phyloP scores from a whole-genome alignment of 2,329 filamentous ascomycete genomes.

The Claviceps lovelessii region DNA sequence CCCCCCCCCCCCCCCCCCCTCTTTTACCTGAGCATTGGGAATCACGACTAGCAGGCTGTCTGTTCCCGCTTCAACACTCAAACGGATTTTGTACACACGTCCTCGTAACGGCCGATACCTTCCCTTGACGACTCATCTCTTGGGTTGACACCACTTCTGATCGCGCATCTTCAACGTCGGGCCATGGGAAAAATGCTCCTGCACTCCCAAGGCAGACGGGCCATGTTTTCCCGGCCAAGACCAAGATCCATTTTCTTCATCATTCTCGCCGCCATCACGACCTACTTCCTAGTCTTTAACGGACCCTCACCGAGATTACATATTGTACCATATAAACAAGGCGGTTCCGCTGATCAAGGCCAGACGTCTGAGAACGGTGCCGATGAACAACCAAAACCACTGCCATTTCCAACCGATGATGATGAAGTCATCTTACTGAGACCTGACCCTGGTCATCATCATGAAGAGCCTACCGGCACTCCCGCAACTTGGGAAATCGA shows the following conservation, averaged over 20 bases:
- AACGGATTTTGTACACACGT: background rate
- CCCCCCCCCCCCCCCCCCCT: background rate
- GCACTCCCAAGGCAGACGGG: slow-evolving; percentile 15
- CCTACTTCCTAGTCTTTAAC: slow-evolving; percentile 30
- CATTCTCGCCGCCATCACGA: slow-evolving; percentile 23
- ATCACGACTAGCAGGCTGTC: slow-evolving; percentile 4
- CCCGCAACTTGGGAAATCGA: slow-evolving; percentile 20
- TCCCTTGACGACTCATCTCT: background rate
- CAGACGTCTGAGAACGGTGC: too few relatives aligned
- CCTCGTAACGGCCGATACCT: background rate
- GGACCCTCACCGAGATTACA: slow-evolving; percentile 19
- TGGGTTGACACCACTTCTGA: background rate
- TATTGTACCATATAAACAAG: slow-evolving; percentile 18
- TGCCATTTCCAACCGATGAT: background rate
- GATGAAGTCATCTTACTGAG: background rate
- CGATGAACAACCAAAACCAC: background rate
- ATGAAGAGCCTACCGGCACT: slow-evolving; percentile 9
- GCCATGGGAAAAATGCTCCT: slow-evolving; percentile 22
- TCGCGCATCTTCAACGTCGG: background rate
- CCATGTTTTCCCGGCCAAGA: slow-evolving; percentile 21
- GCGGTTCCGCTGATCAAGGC: slow-evolving; percentile 4
- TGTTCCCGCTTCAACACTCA: background rate
- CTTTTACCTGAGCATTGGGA: background rate
- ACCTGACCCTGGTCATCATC: slow-evolving; percentile 3
- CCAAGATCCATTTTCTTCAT: slow-evolving; percentile 29